Percentiles rank a stretch among this genome's conserved stretches.
Evolutionary conservation across 1,139 yeast genomes (phyloP).

Genomic region (Magnusiomyces tetraspermus): DNA sequence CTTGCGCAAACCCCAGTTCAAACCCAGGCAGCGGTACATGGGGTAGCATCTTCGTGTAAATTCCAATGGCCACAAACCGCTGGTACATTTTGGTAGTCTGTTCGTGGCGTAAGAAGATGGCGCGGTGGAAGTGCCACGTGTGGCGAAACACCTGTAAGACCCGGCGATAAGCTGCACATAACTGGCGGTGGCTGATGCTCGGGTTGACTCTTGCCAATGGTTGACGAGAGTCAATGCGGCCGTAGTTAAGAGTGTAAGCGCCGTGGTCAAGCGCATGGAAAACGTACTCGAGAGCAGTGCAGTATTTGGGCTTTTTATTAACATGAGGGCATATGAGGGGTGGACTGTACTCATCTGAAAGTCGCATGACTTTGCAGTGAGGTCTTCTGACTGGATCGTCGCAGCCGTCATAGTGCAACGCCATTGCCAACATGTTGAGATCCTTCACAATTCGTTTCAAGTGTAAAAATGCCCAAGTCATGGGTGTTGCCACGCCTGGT

Average conservation of each 20-base stretch:
- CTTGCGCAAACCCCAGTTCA: background rate
- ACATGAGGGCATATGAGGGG: background rate
- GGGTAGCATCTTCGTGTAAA: conserved; percentile 6
- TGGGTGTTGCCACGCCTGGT: conserved; percentile 10
- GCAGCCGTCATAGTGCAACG: conserved; percentile 8
- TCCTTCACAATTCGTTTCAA: conserved; percentile 10
- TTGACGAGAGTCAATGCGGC: background rate
- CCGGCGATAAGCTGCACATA: conserved; percentile 7
- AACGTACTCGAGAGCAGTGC: conserved; percentile 10
- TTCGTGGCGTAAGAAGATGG: conserved; percentile 10
- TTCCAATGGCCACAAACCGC: conserved; percentile 9
- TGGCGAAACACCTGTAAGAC: conserved; percentile 15
- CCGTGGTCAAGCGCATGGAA: conserved; percentile 12
- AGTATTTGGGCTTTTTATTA: conserved; percentile 4
- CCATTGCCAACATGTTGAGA: conserved; percentile 8
- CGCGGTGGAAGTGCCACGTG: conserved; percentile 14
- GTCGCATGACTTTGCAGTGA: conserved; percentile 1
- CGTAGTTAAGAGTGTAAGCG: conserved; percentile 3
- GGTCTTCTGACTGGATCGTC: background rate
- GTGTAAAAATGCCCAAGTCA: conserved; percentile 9
- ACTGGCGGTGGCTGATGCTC: conserved; percentile 3
- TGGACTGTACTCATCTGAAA: background rate
- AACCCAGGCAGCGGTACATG: conserved; percentile 6
- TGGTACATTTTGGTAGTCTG: conserved; percentile 6
- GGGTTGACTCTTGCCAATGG: conserved; percentile 3